Evolutionary conservation across 306 rosid genomes (phyloP), one percentile per base, ranked within the genome.

Genomic region (Sechiopsis laciniata): DNA sequence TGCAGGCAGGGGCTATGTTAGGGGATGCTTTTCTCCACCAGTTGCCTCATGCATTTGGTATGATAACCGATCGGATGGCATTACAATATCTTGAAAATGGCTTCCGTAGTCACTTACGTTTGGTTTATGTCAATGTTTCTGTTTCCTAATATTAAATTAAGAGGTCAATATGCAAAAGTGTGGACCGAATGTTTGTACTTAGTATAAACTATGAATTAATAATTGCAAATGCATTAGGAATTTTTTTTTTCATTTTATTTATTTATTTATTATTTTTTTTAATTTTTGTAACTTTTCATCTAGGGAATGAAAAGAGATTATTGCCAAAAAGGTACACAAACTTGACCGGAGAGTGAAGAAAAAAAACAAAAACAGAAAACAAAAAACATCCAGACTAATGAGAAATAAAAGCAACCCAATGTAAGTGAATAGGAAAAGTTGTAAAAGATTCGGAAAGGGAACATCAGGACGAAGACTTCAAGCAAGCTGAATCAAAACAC

Each of bases 21-120:
- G 98, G 98, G 50, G 98, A 93, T 83, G 97, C 98, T 73, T 93
- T 93, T 83, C 97, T 93, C 83, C 98, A 93, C 85, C 98, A 93
- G 79, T 73, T 93, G 78, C 98, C 98, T 0, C 98, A 93, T 84
- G 98, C 98, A 67, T 89, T 93, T 85, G 98, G 98, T 93, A 88
- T 59, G 86, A 21, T 40, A 72, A 72, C 69, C 24, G 79, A 60
- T 77, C 45, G 51, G 32, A 80, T 48, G 63, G 5, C 24, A 42
- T 77, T 52, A 19, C 63, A 45, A 21, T 66, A 9, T 24, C 54
- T 20, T 67, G 35, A 67, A 17, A 67, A 67, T 45, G 72, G 11
- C 56, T 46, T 65, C 29, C 72, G 35, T 67, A 11, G 13, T 20
- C 10, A n/a, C 56, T 11, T 46, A 19, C 37, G 2, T 46, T 65